A percentile compares a stretch with the other conserved stretches of the same genome.
These are phyloP conservation scores for Crataegus laevigata DNA, from an alignment of 306 rosid species.

Conservation along the genomic window DNA sequence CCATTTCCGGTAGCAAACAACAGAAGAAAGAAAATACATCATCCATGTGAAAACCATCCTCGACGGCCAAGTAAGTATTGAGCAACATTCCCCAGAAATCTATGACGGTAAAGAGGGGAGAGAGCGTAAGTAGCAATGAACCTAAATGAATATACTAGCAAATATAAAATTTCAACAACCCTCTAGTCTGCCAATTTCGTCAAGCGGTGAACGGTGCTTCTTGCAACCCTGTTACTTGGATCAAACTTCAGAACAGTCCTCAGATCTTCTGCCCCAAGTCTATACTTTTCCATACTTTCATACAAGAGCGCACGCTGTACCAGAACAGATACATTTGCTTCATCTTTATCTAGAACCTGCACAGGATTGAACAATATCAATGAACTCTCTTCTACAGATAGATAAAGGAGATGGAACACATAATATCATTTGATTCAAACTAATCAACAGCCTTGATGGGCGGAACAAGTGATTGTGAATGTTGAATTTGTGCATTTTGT, in stretches of 20 bases:
- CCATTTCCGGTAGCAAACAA: constrained; percentile 25
- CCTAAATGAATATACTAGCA: constrained; percentile 7
- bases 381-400: constrained; percentile 9
- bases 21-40: constrained; percentile 22
- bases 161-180: background rate
- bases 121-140: constrained; percentile 11
- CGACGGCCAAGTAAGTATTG: constrained; percentile 1
- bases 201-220: constrained; percentile 92
- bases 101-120: constrained; percentile 14
- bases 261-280: constrained; percentile 89
- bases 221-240: constrained; percentile 81
- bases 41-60: constrained; percentile 21
- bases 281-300: constrained; percentile 98
- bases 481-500: background rate
- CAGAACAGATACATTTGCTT: constrained; percentile 60
- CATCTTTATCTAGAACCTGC: constrained; percentile 67
- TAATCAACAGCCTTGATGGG: background rate
- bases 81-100: constrained; percentile 21
- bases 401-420: constrained; percentile 3
- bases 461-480: background rate
- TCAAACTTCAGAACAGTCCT: constrained; percentile 85
- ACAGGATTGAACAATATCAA: constrained; percentile 17
- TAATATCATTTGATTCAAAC: background rate
- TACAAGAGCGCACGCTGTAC: constrained; percentile 96
- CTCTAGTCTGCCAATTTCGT: constrained; percentile 70